Conservation (phyloP, 176 grass and related monocot genomes). For the Carex parvula region DNA sequence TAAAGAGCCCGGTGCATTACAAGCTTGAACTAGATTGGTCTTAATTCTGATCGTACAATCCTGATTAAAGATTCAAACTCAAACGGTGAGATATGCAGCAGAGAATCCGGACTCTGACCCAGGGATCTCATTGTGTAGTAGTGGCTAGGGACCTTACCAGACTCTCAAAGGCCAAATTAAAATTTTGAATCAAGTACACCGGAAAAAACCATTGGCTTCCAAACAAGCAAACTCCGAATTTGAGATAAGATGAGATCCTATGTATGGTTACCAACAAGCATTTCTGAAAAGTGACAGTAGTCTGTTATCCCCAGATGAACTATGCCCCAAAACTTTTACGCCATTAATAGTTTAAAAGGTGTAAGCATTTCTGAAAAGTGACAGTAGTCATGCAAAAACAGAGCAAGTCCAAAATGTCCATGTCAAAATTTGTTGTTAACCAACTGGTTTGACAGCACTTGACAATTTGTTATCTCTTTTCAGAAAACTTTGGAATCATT, state of each 20-base stretch:
- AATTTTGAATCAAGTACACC: background rate
- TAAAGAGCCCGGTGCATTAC: too few species aligned
- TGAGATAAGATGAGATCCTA: background rate
- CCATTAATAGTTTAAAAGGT: slow-evolving; percentile 9
- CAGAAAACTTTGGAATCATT: background rate
- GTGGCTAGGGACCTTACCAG: background rate
- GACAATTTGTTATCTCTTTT: background rate
- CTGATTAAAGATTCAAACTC: too few species aligned
- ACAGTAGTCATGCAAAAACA: background rate
- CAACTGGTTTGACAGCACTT: background rate
- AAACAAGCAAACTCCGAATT: background rate
- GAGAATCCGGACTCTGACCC: background rate
- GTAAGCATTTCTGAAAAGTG: background rate
- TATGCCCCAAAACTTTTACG: background rate
- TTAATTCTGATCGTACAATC: too few species aligned
- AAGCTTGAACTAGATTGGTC: too few species aligned
- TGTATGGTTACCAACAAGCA: background rate
- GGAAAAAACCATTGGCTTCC: background rate
- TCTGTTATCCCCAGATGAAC: background rate
- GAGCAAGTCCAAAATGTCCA: background rate
- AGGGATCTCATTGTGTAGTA: background rate
- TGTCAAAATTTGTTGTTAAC: background rate
- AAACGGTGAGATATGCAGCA: too few species aligned
- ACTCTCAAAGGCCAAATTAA: background rate
- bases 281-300: too few species aligned